Evolutionary conservation across 2,329 filamentous ascomycete genomes (phyloP).

Genomic region (Aspergillus sp.): DNA sequence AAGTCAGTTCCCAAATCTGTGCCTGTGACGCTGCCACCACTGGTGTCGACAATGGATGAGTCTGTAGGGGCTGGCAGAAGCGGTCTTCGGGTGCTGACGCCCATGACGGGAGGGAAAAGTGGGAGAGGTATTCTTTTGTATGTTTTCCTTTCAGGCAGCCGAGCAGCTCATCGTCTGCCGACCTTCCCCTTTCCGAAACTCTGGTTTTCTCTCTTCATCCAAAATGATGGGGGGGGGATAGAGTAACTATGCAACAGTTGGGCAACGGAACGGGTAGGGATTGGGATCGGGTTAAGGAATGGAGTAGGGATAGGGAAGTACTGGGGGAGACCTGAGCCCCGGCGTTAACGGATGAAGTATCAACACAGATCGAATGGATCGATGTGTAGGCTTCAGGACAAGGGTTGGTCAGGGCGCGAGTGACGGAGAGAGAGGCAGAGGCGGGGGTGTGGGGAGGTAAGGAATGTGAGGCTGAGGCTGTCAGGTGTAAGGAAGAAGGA

Average conservation of each 20-base stretch:
- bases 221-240: conserved; percentile 2
- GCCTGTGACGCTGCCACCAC: conserved; percentile 42
- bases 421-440: conserved; percentile 14
- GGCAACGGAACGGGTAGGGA: conserved; percentile 8
- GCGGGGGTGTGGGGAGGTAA: conserved; percentile 16
- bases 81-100: conserved; percentile 50
- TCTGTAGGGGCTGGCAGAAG: conserved; percentile 52
- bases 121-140: conserved; percentile 11
- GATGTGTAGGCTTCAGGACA: conserved; percentile 14
- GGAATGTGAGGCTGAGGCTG: conserved; percentile 13
- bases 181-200: conserved; percentile 4
- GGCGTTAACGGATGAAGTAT: conserved; percentile 19
- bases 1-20: conserved; percentile 52
- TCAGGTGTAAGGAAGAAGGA: conserved; percentile 11
- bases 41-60: conserved; percentile 50
- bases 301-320: conserved; percentile 11
- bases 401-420: conserved; percentile 10
- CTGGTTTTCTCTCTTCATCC: conserved; percentile 6
- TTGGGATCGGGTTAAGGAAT: conserved; percentile 1
- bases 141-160: conserved; percentile 24
- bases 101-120: conserved; percentile 41
- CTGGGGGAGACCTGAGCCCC: conserved; percentile 15
- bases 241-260: not conserved
- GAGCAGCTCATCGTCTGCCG: conserved; percentile 37
- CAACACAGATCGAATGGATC: conserved; percentile 22